phyloP scores from a whole-genome alignment of 768 basidiomycete genomes.

The Macrolepiota fuliginosa region DNA sequence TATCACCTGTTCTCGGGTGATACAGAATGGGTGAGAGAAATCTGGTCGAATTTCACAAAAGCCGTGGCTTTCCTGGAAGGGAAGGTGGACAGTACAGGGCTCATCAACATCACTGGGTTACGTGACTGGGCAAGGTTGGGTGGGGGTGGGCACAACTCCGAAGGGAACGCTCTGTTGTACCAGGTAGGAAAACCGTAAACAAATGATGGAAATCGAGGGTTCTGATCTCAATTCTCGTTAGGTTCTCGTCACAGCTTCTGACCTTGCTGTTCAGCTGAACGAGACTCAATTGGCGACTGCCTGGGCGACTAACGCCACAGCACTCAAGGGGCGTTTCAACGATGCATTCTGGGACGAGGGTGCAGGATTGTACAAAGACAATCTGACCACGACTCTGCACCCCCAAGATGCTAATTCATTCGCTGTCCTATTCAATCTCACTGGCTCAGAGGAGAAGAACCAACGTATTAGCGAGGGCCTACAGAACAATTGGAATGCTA shows the following conservation, averaged over 20 bases:
- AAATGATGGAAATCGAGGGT: not conserved
- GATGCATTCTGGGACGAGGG: constrained; percentile 47
- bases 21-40: constrained; percentile 41
- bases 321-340: constrained; percentile 49
- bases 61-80: constrained; percentile 52
- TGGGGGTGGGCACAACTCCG: constrained; percentile 54
- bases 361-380: constrained; percentile 53
- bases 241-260: constrained; percentile 46
- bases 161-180: constrained; percentile 54
- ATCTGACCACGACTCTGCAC: constrained; percentile 46
- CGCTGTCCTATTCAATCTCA: constrained; percentile 52
- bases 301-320: constrained; percentile 44
- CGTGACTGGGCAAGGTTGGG: constrained; percentile 58
- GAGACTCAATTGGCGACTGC: constrained; percentile 29
- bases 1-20: constrained; percentile 58
- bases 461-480: constrained; percentile 45
- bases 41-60: constrained; percentile 57
- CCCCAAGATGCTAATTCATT: constrained; percentile 61
- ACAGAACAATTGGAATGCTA: constrained; percentile 47
- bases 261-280: constrained; percentile 41
- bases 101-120: constrained; percentile 56
- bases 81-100: constrained; percentile 46
- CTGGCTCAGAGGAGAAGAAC: constrained; percentile 35
- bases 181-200: constrained; percentile 26
- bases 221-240: constrained; percentile 19